phyloP scores from a whole-genome alignment of 306 rosid genomes.

The Gillenia trifoliata region DNA sequence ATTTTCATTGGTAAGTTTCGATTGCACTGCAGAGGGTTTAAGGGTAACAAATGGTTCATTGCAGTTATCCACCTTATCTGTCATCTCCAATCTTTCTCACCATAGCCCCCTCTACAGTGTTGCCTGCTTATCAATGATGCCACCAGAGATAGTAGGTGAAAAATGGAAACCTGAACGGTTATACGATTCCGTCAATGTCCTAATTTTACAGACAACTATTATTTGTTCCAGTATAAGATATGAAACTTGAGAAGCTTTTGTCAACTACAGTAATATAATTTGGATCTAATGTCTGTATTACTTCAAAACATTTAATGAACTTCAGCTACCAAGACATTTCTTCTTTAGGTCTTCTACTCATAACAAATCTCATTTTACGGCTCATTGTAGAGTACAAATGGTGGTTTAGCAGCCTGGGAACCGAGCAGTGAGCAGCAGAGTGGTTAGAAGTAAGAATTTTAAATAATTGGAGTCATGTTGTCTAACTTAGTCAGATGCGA shows the following conservation, averaged over 20 bases:
- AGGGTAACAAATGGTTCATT: constrained; percentile 57
- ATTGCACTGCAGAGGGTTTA: constrained; percentile 71
- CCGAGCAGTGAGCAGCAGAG: constrained; percentile 46
- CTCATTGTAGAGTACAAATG: constrained; percentile 52
- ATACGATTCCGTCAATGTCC: constrained; percentile 46
- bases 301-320: background rate
- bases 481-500: too few species aligned
- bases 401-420: constrained; percentile 72
- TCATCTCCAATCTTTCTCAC: background rate
- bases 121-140: constrained; percentile 64
- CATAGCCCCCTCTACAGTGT: constrained; percentile 28
- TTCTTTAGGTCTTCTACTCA: too few species aligned
- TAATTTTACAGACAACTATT: constrained; percentile 44
- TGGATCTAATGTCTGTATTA: too few species aligned
- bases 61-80: too few species aligned
- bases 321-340: too few species aligned
- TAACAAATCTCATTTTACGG: too few species aligned
- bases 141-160: constrained; percentile 53
- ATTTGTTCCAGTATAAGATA: background rate
- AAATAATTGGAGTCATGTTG: background rate
- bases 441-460: constrained; percentile 58
- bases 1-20: constrained; percentile 82
- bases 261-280: background rate
- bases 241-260: background rate
- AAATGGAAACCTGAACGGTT: constrained; percentile 48